Evolutionary conservation across 192 early-diverging fungal species (phyloP).

Genomic region (Podila minutissima): DNA sequence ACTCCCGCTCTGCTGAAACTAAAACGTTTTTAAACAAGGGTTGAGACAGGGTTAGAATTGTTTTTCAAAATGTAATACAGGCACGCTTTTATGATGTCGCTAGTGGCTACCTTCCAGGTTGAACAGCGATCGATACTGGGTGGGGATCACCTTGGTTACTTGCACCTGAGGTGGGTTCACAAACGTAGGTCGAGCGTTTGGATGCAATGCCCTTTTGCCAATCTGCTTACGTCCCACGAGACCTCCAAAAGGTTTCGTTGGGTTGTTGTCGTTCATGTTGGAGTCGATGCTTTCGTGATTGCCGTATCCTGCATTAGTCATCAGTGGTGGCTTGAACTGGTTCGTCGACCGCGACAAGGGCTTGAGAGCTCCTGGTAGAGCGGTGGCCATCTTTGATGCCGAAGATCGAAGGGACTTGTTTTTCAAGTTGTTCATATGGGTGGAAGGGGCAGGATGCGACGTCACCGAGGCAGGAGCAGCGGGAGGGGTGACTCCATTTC

Average conservation of each 20-base stretch:
- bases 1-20: background rate
- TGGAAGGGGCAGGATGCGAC: slow-evolving; percentile 13
- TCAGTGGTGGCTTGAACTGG: slow-evolving; percentile 24
- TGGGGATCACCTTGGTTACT: background rate
- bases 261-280: background rate
- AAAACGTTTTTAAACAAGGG: background rate
- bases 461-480: background rate
- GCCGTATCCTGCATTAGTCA: background rate
- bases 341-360: background rate
- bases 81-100: background rate
- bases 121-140: slow-evolving; percentile 1
- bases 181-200: slow-evolving; percentile 7
- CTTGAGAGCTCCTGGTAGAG: slow-evolving; percentile 3
- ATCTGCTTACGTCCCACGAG: background rate
- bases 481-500: background rate
- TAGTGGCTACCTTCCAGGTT: slow-evolving; percentile 11
- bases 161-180: background rate
- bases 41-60: background rate
- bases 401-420: slow-evolving; percentile 13
- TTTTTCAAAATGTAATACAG: background rate
- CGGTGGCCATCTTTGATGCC: background rate
- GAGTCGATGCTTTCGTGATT: background rate
- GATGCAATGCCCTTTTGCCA: slow-evolving; percentile 11
- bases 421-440: slow-evolving; percentile 41
- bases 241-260: background rate